Percentiles rank a stretch among this genome's conserved stretches.
phyloP scores from a whole-genome alignment of 2,329 filamentous ascomycete genomes.

The Didymella arachidicola region DNA sequence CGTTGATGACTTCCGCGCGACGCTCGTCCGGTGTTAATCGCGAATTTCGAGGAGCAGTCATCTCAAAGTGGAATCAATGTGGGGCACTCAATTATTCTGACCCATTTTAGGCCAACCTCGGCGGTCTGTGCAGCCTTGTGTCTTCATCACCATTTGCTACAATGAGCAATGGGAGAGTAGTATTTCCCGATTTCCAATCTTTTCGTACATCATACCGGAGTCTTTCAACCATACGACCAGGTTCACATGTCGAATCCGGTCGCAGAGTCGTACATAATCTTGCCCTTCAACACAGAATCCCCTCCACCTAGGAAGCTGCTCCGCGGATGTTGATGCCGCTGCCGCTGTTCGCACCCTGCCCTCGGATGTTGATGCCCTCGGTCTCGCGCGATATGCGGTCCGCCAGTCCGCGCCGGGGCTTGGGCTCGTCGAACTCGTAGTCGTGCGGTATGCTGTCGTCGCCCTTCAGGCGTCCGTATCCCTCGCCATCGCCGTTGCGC shows the following conservation, averaged over 20 bases:
- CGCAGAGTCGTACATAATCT: not conserved
- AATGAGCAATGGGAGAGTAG: not conserved
- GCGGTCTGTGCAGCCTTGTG: not conserved
- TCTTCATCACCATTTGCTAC: not conserved
- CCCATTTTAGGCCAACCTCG: not conserved
- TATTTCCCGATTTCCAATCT: not conserved
- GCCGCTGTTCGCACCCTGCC: slow-evolving; percentile 32
- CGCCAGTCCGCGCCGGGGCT: slow-evolving; percentile 27
- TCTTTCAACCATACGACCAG: not conserved
- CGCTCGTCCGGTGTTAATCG: too few relatives aligned
- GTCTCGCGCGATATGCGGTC: slow-evolving; percentile 22
- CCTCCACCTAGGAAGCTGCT: slow-evolving; percentile 34
- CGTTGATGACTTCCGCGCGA: too few relatives aligned
- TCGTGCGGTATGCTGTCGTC: slow-evolving; percentile 38
- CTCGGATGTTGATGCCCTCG: slow-evolving; percentile 46
- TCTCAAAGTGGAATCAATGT: not conserved
- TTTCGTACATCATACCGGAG: not conserved
- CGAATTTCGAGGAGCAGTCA: too few relatives aligned
- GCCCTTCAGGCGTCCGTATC: slow-evolving; percentile 43
- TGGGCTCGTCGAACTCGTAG: slow-evolving; percentile 38
- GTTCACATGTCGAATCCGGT: not conserved
- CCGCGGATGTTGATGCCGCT: slow-evolving; percentile 45
- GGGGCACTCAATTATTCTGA: not conserved
- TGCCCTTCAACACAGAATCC: not conserved
- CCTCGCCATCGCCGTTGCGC: slow-evolving; percentile 32